A percentile compares a stretch with the other conserved stretches of the same genome.
Evolutionary conservation across 1,139 yeast genomes (phyloP).

Genomic region (Yamadazyma dendronema): DNA sequence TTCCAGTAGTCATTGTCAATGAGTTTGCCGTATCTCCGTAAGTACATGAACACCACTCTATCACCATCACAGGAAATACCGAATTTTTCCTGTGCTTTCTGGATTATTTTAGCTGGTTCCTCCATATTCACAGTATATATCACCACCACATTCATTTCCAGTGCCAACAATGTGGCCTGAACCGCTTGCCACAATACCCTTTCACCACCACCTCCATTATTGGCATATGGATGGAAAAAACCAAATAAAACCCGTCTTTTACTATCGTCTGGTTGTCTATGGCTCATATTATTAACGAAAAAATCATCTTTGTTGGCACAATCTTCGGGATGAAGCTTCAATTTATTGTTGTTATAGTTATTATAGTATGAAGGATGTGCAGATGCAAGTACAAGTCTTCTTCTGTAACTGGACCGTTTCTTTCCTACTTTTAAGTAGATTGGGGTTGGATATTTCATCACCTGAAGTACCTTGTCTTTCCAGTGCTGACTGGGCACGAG

Average conservation of each 20-base stretch:
- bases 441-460: slow-evolving; percentile 32
- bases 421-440: slow-evolving; percentile 36
- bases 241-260: slow-evolving; percentile 59
- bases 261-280: slow-evolving; percentile 37
- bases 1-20: slow-evolving; percentile 80
- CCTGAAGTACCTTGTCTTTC: slow-evolving; percentile 37
- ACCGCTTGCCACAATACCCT: slow-evolving; percentile 96
- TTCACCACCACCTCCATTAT: slow-evolving; percentile 98
- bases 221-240: slow-evolving; percentile 93
- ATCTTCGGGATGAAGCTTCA: slow-evolving; percentile 36
- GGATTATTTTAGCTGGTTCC: slow-evolving; percentile 52
- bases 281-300: slow-evolving; percentile 31
- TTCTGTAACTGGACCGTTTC: slow-evolving; percentile 47
- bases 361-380: slow-evolving; percentile 48
- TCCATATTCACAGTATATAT: slow-evolving; percentile 74
- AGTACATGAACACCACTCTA: slow-evolving; percentile 70
- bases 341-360: slow-evolving; percentile 39
- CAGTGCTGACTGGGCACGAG: slow-evolving; percentile 47
- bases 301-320: slow-evolving; percentile 18
- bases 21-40: slow-evolving; percentile 53
- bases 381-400: slow-evolving; percentile 54
- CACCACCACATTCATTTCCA: slow-evolving; percentile 56
- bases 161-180: slow-evolving; percentile 57
- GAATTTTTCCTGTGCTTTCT: slow-evolving; percentile 61
- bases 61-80: slow-evolving; percentile 52